Evolutionary conservation across 495 filamentous ascomycete genomes (phyloP).

Genomic region (Hyphodiscus hymeniophilus): DNA sequence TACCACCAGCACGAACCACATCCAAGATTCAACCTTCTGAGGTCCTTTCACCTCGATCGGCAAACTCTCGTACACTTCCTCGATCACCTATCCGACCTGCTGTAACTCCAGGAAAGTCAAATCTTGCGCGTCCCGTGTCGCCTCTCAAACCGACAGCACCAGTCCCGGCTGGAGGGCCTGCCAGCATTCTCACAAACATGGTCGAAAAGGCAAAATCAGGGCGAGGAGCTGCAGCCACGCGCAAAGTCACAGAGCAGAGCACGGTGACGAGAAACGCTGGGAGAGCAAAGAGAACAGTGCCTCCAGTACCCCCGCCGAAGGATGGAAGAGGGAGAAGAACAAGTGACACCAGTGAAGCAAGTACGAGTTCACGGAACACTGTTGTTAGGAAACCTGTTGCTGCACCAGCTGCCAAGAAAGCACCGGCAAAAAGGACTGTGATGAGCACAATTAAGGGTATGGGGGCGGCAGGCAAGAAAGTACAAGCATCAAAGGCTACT

Average conservation of each 20-base stretch:
- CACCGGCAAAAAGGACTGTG: conserved; percentile 27
- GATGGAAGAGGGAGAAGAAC: conserved; percentile 32
- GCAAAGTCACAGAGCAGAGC: conserved; percentile 23
- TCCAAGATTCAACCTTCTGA: conserved; percentile 29
- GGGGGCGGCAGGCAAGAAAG: conserved; percentile 32
- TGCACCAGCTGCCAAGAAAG: conserved; percentile 34
- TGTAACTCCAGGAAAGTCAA: conserved; percentile 38
- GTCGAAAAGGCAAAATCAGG: conserved; percentile 46
- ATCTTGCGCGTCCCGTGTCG: conserved; percentile 43
- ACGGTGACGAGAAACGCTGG: conserved; percentile 22
- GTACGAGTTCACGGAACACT: conserved; percentile 30
- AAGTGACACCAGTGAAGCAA: conserved; percentile 42
- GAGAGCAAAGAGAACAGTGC: conserved; percentile 30
- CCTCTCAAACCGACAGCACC: conserved; percentile 41
- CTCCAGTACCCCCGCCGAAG: conserved; percentile 27
- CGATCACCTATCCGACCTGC: conserved; percentile 44
- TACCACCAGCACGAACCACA: conserved; percentile 19
- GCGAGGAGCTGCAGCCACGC: conserved; percentile 32
- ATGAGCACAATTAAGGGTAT: conserved; percentile 35
- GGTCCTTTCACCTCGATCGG: conserved; percentile 74
- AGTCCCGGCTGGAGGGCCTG: conserved; percentile 24
- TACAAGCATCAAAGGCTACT: conserved; percentile 26
- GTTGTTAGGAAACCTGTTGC: conserved; percentile 23
- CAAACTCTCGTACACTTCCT: conserved; percentile 63
- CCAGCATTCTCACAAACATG: conserved; percentile 47